Base-by-base conservation (phyloP, 306 rosid species). In the Cucumis hystrix region DNA sequence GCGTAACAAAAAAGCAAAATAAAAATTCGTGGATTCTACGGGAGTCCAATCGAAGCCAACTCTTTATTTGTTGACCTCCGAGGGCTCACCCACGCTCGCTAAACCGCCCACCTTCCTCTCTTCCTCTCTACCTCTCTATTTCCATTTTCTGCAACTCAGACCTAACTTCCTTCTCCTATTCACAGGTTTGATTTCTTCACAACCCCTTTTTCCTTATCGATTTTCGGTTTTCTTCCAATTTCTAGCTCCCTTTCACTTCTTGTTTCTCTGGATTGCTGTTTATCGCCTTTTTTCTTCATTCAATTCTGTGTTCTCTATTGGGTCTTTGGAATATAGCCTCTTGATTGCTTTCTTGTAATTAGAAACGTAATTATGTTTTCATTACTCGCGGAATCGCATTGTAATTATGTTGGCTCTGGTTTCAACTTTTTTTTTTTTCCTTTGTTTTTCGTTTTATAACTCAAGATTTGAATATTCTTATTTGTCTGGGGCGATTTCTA, bases 1-100 rank as follows among this genome's bases (percentile, higher is more conserved):
- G 75, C 75, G 75, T 69, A 69, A 69, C 39, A 69, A 69, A 69
- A 45, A 69, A 69, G 75, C 75, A 10, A 5, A 69, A 13, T 37
- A 69, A 69, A 69, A 69, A 69, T 69, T 45, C 75, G n/a, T 3
- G 39, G 25, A 69, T 45, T 69, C 3, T 45, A 6, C 0, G 17
- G n/a, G 17, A 67, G 52, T 67, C 54, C 74, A 40, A 67, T 67
- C 33, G 28, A 39, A 67, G 51, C 8, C 54, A 43, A n/a, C 33
- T 10, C 40, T 67, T 67, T 66, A 66, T 39, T 40, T 67, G 33
- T 39, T 39, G 54, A 67, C 33, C 30, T 28, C 30, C n/a, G 54
- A 67, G 74, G 55, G 74, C 74, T 67, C 54, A 41, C 18, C 54
- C 54, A 67, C 51, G 45, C 43, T 33, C 33, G 74, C 54, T 15